A percentile compares a stretch with the other conserved stretches of the same genome.
Evolutionary conservation across 2,329 filamentous ascomycete species (phyloP).

Genomic region (Elsinoe fawcettii): DNA sequence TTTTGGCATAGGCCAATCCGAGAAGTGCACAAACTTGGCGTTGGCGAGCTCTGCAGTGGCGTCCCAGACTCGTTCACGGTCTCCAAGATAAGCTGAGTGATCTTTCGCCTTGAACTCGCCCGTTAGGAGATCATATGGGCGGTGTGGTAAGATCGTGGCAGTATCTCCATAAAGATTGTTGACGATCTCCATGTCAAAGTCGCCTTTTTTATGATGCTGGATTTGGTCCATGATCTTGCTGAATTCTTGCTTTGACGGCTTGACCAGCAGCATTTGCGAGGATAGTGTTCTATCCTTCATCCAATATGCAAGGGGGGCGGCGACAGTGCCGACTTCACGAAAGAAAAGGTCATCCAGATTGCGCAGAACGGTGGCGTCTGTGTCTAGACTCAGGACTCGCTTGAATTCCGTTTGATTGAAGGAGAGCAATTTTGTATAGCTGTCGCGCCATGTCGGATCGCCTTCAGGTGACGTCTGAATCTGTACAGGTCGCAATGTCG

Average conservation of each 20-base stretch:
- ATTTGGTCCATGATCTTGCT: constrained; percentile 29
- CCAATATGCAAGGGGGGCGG: constrained; percentile 66
- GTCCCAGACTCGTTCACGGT: constrained; percentile 45
- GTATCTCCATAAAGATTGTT: constrained; percentile 54
- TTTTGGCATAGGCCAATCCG: constrained; percentile 64
- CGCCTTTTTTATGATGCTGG: constrained; percentile 16
- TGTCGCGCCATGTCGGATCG: constrained; percentile 52
- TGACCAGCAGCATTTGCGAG: constrained; percentile 50
- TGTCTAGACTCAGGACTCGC: constrained; percentile 51
- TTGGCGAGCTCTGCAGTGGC: constrained; percentile 48
- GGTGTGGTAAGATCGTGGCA: constrained; percentile 56
- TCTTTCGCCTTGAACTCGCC: constrained; percentile 53
- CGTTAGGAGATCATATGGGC: constrained; percentile 53
- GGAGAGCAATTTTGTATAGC: constrained; percentile 59
- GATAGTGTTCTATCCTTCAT: constrained; percentile 35
- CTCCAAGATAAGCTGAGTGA: constrained; percentile 48
- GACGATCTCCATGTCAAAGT: constrained; percentile 59
- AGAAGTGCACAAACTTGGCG: constrained; percentile 62
- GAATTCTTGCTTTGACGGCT: constrained; percentile 50
- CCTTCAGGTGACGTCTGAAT: constrained; percentile 25
- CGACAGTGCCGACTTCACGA: constrained; percentile 51
- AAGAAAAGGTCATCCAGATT: constrained; percentile 65
- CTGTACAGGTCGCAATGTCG: constrained; percentile 41
- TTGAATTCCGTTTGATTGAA: constrained; percentile 59
- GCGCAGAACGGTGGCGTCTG: constrained; percentile 52